These are phyloP conservation scores for Thalassiosira hispida DNA, from an alignment of 352 stramenopile species.

Conservation along the genomic window DNA sequence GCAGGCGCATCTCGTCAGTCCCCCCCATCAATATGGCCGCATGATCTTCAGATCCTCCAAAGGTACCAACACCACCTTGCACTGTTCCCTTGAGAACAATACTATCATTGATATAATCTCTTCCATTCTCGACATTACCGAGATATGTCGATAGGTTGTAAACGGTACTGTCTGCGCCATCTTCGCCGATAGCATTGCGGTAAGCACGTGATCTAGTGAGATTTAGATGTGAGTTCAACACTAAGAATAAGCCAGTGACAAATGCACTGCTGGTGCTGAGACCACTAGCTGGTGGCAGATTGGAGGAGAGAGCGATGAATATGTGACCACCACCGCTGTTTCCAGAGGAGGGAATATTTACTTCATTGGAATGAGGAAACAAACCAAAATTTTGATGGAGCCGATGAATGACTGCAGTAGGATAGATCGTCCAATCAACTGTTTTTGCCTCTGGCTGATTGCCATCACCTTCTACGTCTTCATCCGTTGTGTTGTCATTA, in stretches of 20 bases:
- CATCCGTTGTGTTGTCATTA: background rate
- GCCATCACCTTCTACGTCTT: background rate
- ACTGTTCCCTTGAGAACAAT: slow-evolving; percentile 26
- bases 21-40: slow-evolving; percentile 31
- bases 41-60: slow-evolving; percentile 45
- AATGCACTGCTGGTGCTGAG: slow-evolving; percentile 26
- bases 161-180: background rate
- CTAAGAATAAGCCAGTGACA: slow-evolving; percentile 31
- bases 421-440: slow-evolving; percentile 41
- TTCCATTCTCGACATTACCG: slow-evolving; percentile 38
- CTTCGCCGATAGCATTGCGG: slow-evolving; percentile 23
- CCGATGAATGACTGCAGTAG: slow-evolving; percentile 15
- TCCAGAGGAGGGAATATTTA: background rate
- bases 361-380: background rate
- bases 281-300: slow-evolving; percentile 29
- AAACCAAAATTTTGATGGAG: slow-evolving; percentile 43
- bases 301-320: slow-evolving; percentile 26
- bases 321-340: slow-evolving; percentile 19
- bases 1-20: slow-evolving; percentile 9
- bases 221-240: slow-evolving; percentile 21
- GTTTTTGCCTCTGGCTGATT: background rate
- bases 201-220: slow-evolving; percentile 9
- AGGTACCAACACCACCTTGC: slow-evolving; percentile 36
- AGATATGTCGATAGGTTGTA: slow-evolving; percentile 38
- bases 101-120: slow-evolving; percentile 6